These are phyloP conservation scores for Ustilago crameri DNA, from an alignment of 1,284 basidiomycete genomes.

Conservation along the genomic window DNA sequence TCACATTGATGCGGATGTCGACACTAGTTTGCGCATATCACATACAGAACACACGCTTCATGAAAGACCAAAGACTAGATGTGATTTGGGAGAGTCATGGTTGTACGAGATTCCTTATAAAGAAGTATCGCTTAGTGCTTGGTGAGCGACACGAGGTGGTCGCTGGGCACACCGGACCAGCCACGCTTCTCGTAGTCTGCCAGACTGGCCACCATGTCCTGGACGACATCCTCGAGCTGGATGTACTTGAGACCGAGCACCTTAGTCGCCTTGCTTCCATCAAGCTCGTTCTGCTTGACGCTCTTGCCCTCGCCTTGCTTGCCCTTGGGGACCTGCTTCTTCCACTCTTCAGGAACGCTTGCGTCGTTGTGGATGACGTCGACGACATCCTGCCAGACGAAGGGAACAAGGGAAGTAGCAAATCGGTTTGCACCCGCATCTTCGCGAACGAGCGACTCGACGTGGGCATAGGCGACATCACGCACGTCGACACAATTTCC, in stretches of 20 bases:
- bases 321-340: constrained; percentile 56
- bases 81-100: too few relatives aligned
- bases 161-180: constrained; percentile 51
- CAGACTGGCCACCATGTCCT: constrained; percentile 47
- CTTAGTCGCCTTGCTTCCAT: constrained; percentile 69
- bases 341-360: constrained; percentile 49
- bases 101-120: too few relatives aligned
- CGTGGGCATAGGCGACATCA: constrained; percentile 75
- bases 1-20: too few relatives aligned
- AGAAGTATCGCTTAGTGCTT: constrained; percentile 19
- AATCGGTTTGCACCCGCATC: constrained; percentile 75
- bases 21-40: too few relatives aligned
- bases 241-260: constrained; percentile 72
- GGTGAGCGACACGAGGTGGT: constrained; percentile 32
- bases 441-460: constrained; percentile 72
- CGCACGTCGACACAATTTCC: constrained; percentile 75
- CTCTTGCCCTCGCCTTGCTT: constrained; percentile 39
- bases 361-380: constrained; percentile 53
- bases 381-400: constrained; percentile 51
- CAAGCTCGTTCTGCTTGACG: constrained; percentile 56
- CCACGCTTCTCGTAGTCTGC: constrained; percentile 55
- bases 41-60: too few relatives aligned
- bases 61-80: too few relatives aligned
- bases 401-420: constrained; percentile 55
- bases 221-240: constrained; percentile 69